Evolutionary conservation across 1,139 yeast species (phyloP), one percentile per base, ranked within the genome.

Genomic region (Groenewaldozyma sp.): DNA sequence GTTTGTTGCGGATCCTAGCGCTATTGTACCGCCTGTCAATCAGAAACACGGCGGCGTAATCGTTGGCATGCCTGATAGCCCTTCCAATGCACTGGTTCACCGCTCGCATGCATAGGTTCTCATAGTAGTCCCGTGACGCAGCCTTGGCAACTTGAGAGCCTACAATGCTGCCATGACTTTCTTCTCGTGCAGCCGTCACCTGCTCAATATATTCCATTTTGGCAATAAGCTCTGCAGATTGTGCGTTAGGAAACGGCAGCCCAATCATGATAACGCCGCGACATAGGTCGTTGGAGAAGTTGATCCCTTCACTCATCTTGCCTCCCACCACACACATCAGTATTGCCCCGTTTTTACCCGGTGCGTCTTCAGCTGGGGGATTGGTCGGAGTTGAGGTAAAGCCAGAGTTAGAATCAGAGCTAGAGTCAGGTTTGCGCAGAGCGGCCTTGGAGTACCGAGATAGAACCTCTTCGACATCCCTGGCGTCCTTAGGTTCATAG

Each of bases 51-150:
- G 75, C 70, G 0, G 97, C 79, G 54, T 82, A 87, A 59, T 91
- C 98, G 35, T 73, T 70, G 21, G 71, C 71, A 58, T 88, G 95
- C 44, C 98, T 67, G 29, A 88, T 88, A 17, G 96, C 86, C 51
- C 98, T 71, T 1, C 97, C 98, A 16, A 91, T 80, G 60, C 94
- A 78, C 60, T 88, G 98, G 56, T 88, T 88, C 2, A 88, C 86
- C 0, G 95, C 82, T 43, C 91, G 73, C 94, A 91, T 82, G 56
- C 96, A 87, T 7, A 86, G 67, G 54, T 84, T 86, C 51, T 87
- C 95, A 52, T 83, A 82, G 53, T 76, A 86, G 34, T 70, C 73
- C n/a, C 64, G 62, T 1, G 82, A 69, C n/a, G 67, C 68, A 3
- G 58, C 65, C 24, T 50, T 51, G 0, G 82, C 81, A 28, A 62